A percentile compares a stretch with the other conserved stretches of the same genome.
Conservation (phyloP, 768 basidiomycete species). For the Termitomyces sp. region DNA sequence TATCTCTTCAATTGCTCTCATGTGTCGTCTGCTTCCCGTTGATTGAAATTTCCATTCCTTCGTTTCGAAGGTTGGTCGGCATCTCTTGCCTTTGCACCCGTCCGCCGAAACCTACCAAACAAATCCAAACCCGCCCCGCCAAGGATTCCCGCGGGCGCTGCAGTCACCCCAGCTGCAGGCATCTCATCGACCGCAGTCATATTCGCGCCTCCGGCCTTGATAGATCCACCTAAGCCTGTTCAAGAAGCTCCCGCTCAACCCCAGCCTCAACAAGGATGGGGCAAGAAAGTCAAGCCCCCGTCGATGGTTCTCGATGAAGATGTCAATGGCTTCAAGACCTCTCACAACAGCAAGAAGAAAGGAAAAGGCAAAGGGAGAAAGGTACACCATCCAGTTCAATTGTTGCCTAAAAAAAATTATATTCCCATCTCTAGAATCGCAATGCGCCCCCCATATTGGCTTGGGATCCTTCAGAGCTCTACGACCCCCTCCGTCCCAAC, state of each 20-base stretch:
- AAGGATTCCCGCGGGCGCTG: conserved; percentile 59
- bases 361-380: conserved; percentile 58
- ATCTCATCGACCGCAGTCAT: conserved; percentile 53
- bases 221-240: conserved; percentile 28
- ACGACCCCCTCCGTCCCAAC: conserved; percentile 80
- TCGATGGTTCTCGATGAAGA: conserved; percentile 89
- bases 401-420: conserved; percentile 1
- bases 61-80: conserved; percentile 75
- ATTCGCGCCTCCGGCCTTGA: conserved; percentile 61
- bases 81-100: conserved; percentile 82
- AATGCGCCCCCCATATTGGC: conserved; percentile 41
- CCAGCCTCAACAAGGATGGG: conserved; percentile 68
- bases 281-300: conserved; percentile 85
- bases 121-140: conserved; percentile 52
- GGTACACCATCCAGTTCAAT: conserved; percentile 29
- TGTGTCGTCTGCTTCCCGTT: conserved; percentile 43
- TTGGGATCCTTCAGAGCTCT: conserved; percentile 78
- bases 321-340: conserved; percentile 72
- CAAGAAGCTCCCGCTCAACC: conserved; percentile 17
- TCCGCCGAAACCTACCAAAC: conserved; percentile 51
- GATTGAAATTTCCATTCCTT: conserved; percentile 47
- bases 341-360: conserved; percentile 50
- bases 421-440: conserved; percentile 44
- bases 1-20: conserved; percentile 49
- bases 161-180: conserved; percentile 28